Base-by-base conservation (phyloP, 495 filamentous ascomycete genomes). In the Letharia columbiana region DNA sequence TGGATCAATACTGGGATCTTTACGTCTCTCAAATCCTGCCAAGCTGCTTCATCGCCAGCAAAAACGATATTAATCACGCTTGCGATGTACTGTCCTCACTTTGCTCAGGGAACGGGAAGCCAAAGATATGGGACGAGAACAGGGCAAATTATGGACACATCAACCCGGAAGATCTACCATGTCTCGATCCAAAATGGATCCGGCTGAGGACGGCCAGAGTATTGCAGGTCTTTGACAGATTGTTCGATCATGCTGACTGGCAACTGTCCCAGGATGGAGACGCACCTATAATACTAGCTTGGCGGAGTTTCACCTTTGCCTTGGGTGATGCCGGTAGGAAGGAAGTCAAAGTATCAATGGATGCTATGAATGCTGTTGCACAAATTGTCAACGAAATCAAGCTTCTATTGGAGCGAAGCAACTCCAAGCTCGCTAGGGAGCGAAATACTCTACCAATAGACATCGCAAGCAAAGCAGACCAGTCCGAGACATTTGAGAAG, bases 171-270 rank as follows among this genome's bases (percentile, higher is more conserved):
- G 91, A 96, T 68, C 78, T 98, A 20, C 90, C 91, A 20, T 74
- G 84, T 4, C 74, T 96, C 17, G 91, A 97, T 73, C 80, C 89
- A 12, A 90, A 87, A 78, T 98, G 94, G 94, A 77, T 95, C n/a
- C 85, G 93, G 66, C 86, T 82, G 62, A 88, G 87, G 68, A 77
- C 87, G 10, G 68, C 73, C 0, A 77, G 74, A 35, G 80, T 97
- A 3, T 77, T 96, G 58, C 75, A 74, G 10, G 77, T 88, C 4
- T 79, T 96, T 31, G 68, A 67, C 10, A 70, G 61, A n/a, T 17
- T 72, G 8, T 60, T 68, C 47, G 85, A 88, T 42, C 76, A 77
- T 40, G 81, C 83, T 1, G 82, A 84, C 28, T 83, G 83, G 75
- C 76, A 79, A 18, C 68, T 82, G 4, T 73, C 75, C 23, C 67